These are phyloP conservation scores for Pichia sp. DNA, from an alignment of 1,139 yeast genomes.

Conservation along the genomic window DNA sequence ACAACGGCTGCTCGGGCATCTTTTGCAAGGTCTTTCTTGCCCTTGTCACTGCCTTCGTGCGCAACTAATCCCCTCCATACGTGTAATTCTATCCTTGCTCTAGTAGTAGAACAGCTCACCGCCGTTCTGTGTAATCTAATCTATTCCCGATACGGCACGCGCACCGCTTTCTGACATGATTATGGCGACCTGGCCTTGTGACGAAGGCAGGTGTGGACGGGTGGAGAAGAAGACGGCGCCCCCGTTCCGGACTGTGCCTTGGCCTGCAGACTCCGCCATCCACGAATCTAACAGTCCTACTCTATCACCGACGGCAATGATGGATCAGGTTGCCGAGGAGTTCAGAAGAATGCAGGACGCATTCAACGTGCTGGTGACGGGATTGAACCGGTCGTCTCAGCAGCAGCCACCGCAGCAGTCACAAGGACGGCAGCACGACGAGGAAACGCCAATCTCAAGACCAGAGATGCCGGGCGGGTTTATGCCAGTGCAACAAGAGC, in stretches of 20 bases:
- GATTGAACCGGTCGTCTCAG: not conserved
- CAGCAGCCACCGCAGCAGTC: not conserved
- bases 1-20: constrained; percentile 9
- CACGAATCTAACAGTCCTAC: not conserved
- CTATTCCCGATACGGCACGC: constrained; percentile 1
- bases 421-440: constrained; percentile 5
- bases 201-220: not conserved
- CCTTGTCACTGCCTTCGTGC: constrained; percentile 2
- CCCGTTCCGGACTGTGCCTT: too few relatives aligned
- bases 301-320: not conserved
- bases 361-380: constrained; percentile 3
- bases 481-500: not conserved
- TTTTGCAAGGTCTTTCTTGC: not conserved
- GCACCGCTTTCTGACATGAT: not conserved
- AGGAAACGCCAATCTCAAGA: constrained; percentile 9
- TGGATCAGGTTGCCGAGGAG: constrained; percentile 8
- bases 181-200: not conserved
- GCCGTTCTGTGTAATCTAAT: not conserved
- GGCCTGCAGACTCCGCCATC: too few relatives aligned
- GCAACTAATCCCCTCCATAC: not conserved
- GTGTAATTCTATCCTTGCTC: not conserved
- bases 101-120: not conserved
- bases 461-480: constrained; percentile 18
- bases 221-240: not conserved
- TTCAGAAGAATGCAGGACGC: constrained; percentile 10